Conservation (phyloP, 2,329 filamentous ascomycete genomes). For the Helotiales sp. region DNA sequence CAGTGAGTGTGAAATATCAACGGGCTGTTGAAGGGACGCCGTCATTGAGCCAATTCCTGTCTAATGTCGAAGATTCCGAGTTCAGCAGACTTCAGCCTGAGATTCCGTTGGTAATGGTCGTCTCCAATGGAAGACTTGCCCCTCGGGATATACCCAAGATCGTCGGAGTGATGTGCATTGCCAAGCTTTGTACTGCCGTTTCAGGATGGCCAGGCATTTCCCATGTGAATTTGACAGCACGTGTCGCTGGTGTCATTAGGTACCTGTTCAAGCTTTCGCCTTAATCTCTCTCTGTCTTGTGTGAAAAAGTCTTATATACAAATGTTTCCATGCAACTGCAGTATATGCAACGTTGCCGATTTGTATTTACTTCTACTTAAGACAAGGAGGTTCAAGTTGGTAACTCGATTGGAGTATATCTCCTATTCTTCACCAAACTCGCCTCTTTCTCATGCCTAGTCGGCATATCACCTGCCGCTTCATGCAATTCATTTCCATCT, state of each 20-base stretch:
- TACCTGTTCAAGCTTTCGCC: background rate
- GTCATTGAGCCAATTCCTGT: conserved; percentile 1
- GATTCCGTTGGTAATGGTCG: background rate
- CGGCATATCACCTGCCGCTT: conserved; percentile 8
- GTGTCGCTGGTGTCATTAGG: background rate
- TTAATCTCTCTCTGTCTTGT: too few relatives aligned
- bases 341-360: background rate
- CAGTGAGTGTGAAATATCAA: background rate
- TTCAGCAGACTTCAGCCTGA: background rate
- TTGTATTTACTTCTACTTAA: background rate
- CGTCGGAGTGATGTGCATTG: background rate
- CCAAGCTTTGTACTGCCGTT: conserved; percentile 3
- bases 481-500: conserved; percentile 13
- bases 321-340: background rate
- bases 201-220: background rate
- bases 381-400: background rate
- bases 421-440: background rate
- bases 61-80: background rate
- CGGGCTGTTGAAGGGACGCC: background rate
- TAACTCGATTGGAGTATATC: conserved; percentile 7
- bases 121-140: background rate
- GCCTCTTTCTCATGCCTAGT: conserved; percentile 13
- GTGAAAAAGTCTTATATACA: too few relatives aligned
- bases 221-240: background rate
- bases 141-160: background rate